These are phyloP conservation scores for Ophiosphaerella korrae DNA, from an alignment of 2,329 filamentous ascomycete genomes.

Conservation along the genomic window DNA sequence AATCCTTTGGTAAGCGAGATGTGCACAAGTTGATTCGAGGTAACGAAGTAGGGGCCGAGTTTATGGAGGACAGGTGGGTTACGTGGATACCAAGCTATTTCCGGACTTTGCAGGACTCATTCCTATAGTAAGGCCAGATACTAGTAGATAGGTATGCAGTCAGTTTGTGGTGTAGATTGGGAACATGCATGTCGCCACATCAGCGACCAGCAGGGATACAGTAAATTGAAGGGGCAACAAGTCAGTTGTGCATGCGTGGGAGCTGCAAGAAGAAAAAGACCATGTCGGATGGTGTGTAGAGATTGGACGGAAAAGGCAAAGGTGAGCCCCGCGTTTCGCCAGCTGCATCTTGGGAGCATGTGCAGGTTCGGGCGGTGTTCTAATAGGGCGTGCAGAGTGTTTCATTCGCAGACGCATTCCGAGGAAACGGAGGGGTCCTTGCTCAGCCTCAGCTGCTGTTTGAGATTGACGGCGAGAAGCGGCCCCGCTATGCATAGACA, in stretches of 20 bases:
- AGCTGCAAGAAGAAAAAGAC: background rate
- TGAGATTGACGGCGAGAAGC: conserved; percentile 3
- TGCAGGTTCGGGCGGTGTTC: background rate
- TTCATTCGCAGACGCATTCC: background rate
- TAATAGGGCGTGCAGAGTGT: background rate
- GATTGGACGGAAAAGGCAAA: background rate
- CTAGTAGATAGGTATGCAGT: background rate
- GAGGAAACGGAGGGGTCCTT: background rate
- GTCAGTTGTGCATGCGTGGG: background rate
- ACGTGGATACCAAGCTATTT: background rate
- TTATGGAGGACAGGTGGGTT: too few relatives aligned
- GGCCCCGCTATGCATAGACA: background rate
- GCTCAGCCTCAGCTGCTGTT: conserved; percentile 4
- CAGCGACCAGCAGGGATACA: background rate
- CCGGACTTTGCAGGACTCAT: background rate
- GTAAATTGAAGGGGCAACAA: conserved; percentile 2
- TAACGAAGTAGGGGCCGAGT: too few relatives aligned
- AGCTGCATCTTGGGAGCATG: background rate
- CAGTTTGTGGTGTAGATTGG: background rate
- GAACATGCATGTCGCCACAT: background rate
- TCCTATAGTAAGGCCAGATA: too few relatives aligned
- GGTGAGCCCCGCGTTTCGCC: conserved; percentile 7
- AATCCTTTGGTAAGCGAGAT: conserved; percentile 1
- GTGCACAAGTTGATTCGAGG: too few relatives aligned
- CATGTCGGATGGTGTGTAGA: background rate